Conservation (phyloP, 2,329 filamentous ascomycete genomes). For the Pseudogymnoascus verrucosus region DNA sequence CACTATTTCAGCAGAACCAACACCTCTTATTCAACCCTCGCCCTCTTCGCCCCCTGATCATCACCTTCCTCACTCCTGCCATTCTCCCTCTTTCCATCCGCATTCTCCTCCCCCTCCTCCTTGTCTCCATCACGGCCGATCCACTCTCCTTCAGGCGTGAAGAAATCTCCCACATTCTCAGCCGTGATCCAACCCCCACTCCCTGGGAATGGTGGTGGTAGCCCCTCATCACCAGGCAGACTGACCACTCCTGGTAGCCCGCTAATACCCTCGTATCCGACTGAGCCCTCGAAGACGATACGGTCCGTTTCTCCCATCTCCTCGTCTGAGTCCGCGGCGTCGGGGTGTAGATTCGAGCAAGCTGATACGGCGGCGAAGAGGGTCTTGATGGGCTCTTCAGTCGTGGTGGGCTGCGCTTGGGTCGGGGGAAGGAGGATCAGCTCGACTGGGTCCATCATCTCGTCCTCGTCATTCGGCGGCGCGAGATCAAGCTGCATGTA, state of each 20-base stretch:
- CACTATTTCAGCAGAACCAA: neutral
- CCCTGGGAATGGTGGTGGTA: constrained; percentile 63
- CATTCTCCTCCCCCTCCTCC: constrained; percentile 32
- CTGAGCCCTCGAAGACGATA: constrained; percentile 47
- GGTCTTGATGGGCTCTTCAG: constrained; percentile 25
- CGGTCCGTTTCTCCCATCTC: constrained; percentile 38
- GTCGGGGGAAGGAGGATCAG: constrained; percentile 53
- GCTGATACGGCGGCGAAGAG: constrained; percentile 60
- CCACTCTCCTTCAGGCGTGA: constrained; percentile 76
- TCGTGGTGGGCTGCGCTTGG: constrained; percentile 30
- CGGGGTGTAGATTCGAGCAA: constrained; percentile 70
- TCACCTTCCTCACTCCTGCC: constrained; percentile 42
- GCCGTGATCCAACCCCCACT: constrained; percentile 82
- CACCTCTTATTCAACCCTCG: constrained; percentile 14
- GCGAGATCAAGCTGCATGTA: constrained; percentile 54
- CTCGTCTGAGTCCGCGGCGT: constrained; percentile 49
- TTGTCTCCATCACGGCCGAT: constrained; percentile 36
- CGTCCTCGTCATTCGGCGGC: constrained; percentile 47
- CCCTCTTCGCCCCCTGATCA: constrained; percentile 32
- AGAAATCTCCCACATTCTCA: constrained; percentile 79
- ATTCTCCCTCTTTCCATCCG: constrained; percentile 37
- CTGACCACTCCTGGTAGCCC: constrained; percentile 48
- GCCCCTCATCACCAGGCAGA: constrained; percentile 39
- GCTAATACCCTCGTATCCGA: constrained; percentile 45
- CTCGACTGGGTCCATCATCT: constrained; percentile 56